Conservation (phyloP, 306 rosid genomes). For the Cyclanthera cordifolia region DNA sequence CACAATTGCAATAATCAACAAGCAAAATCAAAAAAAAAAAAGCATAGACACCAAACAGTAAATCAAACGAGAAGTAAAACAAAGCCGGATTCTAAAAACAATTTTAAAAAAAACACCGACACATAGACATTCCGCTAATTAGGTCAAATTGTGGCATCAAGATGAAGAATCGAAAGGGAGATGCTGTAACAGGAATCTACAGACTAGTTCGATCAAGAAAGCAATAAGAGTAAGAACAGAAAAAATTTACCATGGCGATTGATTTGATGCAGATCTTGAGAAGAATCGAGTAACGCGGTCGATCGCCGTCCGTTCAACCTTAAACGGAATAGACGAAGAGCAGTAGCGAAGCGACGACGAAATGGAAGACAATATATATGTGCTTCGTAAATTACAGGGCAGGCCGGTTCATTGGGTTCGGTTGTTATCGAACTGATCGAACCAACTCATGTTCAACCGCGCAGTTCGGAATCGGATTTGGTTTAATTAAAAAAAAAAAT, state of each 20-base stretch:
- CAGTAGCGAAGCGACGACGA: neutral
- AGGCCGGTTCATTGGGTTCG: too few species aligned
- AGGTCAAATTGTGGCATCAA: neutral
- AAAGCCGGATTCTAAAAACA: neutral
- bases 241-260: neutral
- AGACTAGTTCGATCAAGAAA: neutral
- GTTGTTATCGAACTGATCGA: too few species aligned
- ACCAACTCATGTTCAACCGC: too few species aligned
- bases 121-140: neutral
- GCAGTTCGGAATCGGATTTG: too few species aligned
- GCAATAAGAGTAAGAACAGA: neutral
- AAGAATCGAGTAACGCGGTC: neutral
- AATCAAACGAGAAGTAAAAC: neutral
- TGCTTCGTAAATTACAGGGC: too few species aligned
- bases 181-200: neutral
- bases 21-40: neutral
- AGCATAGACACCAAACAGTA: neutral
- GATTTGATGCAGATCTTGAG: neutral
- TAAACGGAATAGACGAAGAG: neutral
- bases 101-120: neutral
- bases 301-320: constrained; percentile 2
- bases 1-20: neutral
- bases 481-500: too few species aligned
- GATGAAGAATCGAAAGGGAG: neutral
- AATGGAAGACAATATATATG: neutral